Evolutionary conservation across 2,329 filamentous ascomycete genomes (phyloP).

Genomic region (Neofusicoccum umdonicola): DNA sequence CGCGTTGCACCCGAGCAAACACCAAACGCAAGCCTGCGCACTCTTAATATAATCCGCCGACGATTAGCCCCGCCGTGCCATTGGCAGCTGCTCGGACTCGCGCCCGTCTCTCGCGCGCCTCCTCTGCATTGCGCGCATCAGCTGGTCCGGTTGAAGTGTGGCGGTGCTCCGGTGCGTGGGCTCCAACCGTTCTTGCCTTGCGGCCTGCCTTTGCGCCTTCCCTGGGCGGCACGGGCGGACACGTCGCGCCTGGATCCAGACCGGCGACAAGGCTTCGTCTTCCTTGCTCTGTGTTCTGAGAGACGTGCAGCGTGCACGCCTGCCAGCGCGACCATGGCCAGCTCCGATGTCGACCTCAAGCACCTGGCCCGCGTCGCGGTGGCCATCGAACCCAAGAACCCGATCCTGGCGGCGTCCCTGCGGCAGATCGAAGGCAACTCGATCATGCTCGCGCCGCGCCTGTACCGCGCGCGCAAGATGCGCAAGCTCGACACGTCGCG

Average conservation of each 20-base stretch:
- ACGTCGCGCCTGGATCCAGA: background rate
- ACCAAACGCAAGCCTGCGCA: background rate
- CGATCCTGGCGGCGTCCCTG: slow-evolving; percentile 75
- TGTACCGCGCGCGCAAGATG: slow-evolving; percentile 78
- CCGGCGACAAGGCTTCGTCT: no score
- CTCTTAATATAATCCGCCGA: background rate
- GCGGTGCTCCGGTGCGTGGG: background rate
- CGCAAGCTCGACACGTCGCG: slow-evolving; percentile 77
- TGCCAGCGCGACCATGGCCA: slow-evolving; percentile 67
- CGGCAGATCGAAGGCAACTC: slow-evolving; percentile 91
- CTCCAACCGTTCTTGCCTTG: background rate
- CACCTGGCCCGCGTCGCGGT: slow-evolving; percentile 87
- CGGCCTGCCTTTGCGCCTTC: background rate
- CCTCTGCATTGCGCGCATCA: background rate
- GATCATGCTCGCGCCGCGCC: slow-evolving; percentile 78
- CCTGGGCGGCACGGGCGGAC: background rate
- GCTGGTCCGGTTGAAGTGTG: background rate
- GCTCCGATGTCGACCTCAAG: slow-evolving; percentile 95
- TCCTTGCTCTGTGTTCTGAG: background rate
- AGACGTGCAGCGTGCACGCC: background rate
- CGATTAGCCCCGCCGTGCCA: background rate
- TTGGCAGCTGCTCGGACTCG: background rate
- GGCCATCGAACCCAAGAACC: slow-evolving; percentile 72
- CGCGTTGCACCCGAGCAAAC: slow-evolving; percentile 13
- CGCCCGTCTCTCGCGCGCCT: background rate